Evolutionary conservation across 179 eudicot genomes (phyloP).

Genomic region (Monotropa hypopitys): DNA sequence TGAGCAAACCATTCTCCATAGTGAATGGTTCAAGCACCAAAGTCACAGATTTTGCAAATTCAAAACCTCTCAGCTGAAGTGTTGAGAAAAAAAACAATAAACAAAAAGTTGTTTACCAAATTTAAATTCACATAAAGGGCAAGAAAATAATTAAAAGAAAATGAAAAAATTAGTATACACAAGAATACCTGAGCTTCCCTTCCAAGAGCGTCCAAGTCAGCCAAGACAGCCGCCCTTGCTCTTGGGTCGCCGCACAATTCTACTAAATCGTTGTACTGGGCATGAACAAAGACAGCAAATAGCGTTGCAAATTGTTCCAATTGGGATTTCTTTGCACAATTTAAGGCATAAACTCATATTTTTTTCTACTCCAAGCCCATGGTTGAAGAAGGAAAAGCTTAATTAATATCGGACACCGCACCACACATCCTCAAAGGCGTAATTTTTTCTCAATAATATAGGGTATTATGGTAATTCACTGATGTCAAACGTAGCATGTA

Average conservation of each 20-base stretch:
- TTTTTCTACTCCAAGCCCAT: not conserved
- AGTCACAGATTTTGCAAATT: constrained; percentile 69
- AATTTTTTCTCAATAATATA: not conserved
- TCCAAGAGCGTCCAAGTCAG: constrained; percentile 71
- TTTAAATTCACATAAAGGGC: not conserved
- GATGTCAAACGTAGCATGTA: not conserved
- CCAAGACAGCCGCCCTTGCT: constrained; percentile 64
- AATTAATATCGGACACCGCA: not conserved
- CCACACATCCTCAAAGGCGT: not conserved
- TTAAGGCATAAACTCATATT: not conserved
- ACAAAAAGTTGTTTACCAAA: not conserved
- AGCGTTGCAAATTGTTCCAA: not conserved
- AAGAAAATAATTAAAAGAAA: not conserved
- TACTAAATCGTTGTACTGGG: constrained; percentile 54
- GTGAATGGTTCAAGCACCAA: constrained; percentile 73
- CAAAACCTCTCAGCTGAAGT: constrained; percentile 73
- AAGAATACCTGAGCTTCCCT: constrained; percentile 64
- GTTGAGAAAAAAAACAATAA: not conserved
- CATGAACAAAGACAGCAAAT: constrained; percentile 5
- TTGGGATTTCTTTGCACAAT: not conserved
- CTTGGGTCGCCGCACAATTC: constrained; percentile 65
- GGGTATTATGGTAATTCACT: not conserved
- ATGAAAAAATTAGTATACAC: not conserved
- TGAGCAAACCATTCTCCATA: constrained; percentile 75
- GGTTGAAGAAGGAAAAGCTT: no score